A percentile compares a stretch with the other conserved stretches of the same genome.
Conservation (phyloP, 176 grass and related monocot genomes). For the Saccharum spontaneum region DNA sequence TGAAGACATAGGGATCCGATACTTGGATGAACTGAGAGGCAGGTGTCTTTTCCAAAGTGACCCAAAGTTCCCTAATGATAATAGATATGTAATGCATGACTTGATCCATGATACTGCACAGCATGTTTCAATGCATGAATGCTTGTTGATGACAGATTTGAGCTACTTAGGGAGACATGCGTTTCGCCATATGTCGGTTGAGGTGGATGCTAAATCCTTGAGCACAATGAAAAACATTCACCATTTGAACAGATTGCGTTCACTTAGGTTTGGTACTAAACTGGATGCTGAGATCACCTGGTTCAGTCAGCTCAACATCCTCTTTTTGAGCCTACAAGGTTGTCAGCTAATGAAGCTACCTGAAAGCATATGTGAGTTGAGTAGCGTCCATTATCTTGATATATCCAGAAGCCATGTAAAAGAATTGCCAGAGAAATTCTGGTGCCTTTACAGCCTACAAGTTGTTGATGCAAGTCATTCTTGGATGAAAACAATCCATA, state of each 20-base stretch:
- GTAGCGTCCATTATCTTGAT: conserved; percentile 32
- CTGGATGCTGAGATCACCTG: neutral
- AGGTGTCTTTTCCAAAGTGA: conserved; percentile 15
- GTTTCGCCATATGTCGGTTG: conserved; percentile 24
- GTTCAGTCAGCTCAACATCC: conserved; percentile 12
- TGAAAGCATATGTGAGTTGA: conserved; percentile 24
- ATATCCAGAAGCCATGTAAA: neutral
- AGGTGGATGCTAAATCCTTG: neutral
- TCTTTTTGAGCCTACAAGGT: conserved; percentile 8
- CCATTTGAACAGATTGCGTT: neutral
- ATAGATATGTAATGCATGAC: conserved; percentile 41
- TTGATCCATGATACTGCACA: conserved; percentile 38
- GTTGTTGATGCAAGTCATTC: neutral
- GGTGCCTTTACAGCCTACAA: conserved; percentile 28
- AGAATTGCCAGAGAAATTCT: conserved; percentile 17
- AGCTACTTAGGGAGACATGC: neutral
- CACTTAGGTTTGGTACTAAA: neutral
- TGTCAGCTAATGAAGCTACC: conserved; percentile 12
- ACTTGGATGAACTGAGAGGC: neutral
- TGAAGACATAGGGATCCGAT: conserved; percentile 8
- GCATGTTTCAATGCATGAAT: conserved; percentile 16
- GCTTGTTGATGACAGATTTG: neutral
- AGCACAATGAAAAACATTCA: neutral
- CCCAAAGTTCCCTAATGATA: neutral
- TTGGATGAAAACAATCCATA: neutral